These are phyloP conservation scores for Leishmania martiniquensis DNA, from an alignment of 208 protist genomes.

Conservation along the genomic window DNA sequence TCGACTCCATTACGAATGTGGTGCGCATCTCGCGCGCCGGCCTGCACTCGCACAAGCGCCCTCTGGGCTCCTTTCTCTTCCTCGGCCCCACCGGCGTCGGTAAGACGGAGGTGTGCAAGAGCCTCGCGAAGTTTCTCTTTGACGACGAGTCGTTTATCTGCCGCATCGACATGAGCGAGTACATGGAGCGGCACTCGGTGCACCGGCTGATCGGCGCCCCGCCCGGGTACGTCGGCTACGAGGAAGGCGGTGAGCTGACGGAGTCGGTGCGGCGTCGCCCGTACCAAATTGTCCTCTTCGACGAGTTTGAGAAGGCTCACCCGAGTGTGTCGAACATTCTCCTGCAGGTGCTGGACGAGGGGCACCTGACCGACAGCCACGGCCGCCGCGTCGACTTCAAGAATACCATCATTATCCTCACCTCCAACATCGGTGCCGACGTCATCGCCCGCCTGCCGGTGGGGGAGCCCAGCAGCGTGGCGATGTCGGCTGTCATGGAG, in stretches of 20 bases:
- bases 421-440: constrained; percentile 95
- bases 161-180: constrained; percentile 99
- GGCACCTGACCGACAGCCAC: constrained; percentile 96
- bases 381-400: constrained; percentile 97
- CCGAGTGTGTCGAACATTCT: constrained; percentile 96
- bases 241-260: constrained; percentile 98
- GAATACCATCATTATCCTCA: constrained; percentile 98
- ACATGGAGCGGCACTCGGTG: constrained; percentile 97
- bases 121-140: constrained; percentile 95
- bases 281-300: constrained; percentile 98
- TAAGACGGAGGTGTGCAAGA: constrained; percentile 98
- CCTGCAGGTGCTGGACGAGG: constrained; percentile 98
- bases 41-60: constrained; percentile 89
- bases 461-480: constrained; percentile 44
- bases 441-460: constrained; percentile 78
- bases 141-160: constrained; percentile 97
- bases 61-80: constrained; percentile 97
- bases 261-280: constrained; percentile 97
- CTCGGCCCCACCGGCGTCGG: constrained; percentile 95
- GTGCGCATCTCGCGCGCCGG: constrained; percentile 96
- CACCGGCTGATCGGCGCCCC: constrained; percentile 97
- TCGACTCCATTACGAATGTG: constrained; percentile 95
- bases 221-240: constrained; percentile 98
- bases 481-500: constrained; percentile 86
- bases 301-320: constrained; percentile 99